phyloP scores from a whole-genome alignment of 345 rosid species.

The Syzygium aqueum region DNA sequence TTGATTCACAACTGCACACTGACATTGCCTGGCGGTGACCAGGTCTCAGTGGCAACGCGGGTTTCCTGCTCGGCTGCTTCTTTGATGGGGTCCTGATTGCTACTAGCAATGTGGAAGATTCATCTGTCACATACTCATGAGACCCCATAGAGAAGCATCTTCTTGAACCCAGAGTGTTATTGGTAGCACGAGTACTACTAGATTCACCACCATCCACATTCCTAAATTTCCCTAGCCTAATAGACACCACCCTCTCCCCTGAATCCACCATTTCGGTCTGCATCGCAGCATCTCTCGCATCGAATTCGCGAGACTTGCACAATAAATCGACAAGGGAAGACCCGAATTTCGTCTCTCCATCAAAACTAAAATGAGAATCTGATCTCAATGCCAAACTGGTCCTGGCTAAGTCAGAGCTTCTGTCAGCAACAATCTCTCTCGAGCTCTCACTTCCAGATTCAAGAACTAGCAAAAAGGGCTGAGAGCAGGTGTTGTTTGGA shows the following conservation, averaged over 20 bases:
- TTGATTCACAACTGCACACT: slow-evolving; percentile 55
- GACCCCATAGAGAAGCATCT: slow-evolving; percentile 97
- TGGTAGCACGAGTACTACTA: slow-evolving; percentile 16
- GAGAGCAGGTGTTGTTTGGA: slow-evolving; percentile 26
- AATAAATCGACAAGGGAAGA: slow-evolving; percentile 30
- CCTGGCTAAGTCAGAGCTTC: slow-evolving; percentile 28
- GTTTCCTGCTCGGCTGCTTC: slow-evolving; percentile 50
- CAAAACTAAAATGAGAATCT: slow-evolving; percentile 32
- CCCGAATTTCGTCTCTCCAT: slow-evolving; percentile 27
- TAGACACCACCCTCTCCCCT: slow-evolving; percentile 64
- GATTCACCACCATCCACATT: slow-evolving; percentile 57
- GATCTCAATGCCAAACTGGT: slow-evolving; percentile 24
- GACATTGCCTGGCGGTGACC: slow-evolving; percentile 69
- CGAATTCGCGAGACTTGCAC: slow-evolving; percentile 19
- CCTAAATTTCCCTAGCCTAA: slow-evolving; percentile 84
- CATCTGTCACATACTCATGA: slow-evolving; percentile 92
- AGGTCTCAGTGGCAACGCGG: slow-evolving; percentile 36
- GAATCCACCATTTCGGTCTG: slow-evolving; percentile 1
- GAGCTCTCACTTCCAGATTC: slow-evolving; percentile 92
- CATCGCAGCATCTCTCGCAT: slow-evolving; percentile 1
- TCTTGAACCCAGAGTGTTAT: slow-evolving; percentile 40
- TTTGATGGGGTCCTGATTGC: slow-evolving; percentile 53
- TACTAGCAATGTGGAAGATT: slow-evolving; percentile 60
- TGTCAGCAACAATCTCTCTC: slow-evolving; percentile 36
- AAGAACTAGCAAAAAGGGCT: slow-evolving; percentile 63